Percentiles rank a stretch among this genome's conserved stretches.
Conservation (phyloP, 306 rosid species). For the Cucurbita maxima region DNA sequence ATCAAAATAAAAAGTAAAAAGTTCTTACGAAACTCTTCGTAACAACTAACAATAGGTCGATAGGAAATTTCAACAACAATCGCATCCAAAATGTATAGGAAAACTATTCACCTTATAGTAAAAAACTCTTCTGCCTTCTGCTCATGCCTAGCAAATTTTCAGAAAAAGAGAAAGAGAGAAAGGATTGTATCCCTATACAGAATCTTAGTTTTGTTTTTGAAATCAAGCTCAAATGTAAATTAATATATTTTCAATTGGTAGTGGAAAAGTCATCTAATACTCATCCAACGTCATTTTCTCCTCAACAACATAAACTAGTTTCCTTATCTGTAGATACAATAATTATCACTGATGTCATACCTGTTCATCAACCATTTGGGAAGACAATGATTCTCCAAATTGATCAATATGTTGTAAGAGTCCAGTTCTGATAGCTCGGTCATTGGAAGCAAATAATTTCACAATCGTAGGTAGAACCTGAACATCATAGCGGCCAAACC, state of each 20-base stretch:
- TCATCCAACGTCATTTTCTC: neutral
- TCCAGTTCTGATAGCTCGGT: conserved; percentile 77
- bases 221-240: neutral
- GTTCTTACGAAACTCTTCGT: neutral
- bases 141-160: neutral
- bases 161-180: neutral
- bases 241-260: neutral
- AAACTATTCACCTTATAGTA: neutral
- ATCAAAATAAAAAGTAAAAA: neutral
- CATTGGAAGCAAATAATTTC: conserved; percentile 91
- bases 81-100: neutral
- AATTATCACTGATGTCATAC: conserved; percentile 25
- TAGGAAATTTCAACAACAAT: neutral
- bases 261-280: neutral
- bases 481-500: conserved; percentile 10
- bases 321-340: neutral
- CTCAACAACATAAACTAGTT: conserved; percentile 7
- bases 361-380: conserved; percentile 86
- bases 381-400: conserved; percentile 75
- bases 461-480: conserved; percentile 78
- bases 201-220: neutral
- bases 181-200: neutral
- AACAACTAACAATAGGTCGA: neutral
- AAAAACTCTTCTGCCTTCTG: neutral
- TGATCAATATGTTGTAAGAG: conserved; percentile 97